Conservation (phyloP, 2,329 filamentous ascomycete genomes). For the Raffaelea ambrosiae region DNA sequence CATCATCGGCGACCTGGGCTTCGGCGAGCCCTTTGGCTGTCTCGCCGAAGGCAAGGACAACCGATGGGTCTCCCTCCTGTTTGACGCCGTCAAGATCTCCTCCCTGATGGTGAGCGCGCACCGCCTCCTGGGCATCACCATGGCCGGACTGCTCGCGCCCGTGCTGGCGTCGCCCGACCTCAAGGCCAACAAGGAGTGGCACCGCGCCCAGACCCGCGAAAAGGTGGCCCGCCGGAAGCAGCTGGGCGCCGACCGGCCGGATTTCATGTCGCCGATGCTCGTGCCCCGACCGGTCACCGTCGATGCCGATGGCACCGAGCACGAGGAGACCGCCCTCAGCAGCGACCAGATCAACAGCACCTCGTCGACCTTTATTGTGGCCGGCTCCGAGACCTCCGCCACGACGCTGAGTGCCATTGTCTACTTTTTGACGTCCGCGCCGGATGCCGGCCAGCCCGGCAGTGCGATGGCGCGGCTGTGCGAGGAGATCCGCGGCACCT, state of each 20-base stretch:
- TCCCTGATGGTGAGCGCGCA: background rate
- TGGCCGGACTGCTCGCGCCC: background rate
- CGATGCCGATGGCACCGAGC: background rate
- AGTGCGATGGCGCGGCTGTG: conserved; percentile 23
- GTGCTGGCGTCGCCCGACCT: background rate
- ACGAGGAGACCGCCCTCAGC: conserved; percentile 1
- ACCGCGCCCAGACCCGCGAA: background rate
- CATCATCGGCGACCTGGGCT: conserved; percentile 32
- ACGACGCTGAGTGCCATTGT: conserved; percentile 31
- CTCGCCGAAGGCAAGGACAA: conserved; percentile 18
- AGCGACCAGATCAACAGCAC: conserved; percentile 2
- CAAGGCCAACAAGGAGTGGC: background rate
- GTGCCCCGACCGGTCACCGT: background rate
- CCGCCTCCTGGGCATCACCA: conserved; percentile 3
- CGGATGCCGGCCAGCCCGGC: conserved; percentile 12
- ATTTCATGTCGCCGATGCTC: conserved; percentile 11
- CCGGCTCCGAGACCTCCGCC: conserved; percentile 43
- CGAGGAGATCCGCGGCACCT: conserved; percentile 30
- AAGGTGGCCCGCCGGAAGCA: conserved; percentile 6
- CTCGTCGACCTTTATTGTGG: conserved; percentile 26
- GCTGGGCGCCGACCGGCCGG: conserved; percentile 3
- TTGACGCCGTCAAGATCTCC: conserved; percentile 15
- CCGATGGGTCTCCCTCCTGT: conserved; percentile 19
- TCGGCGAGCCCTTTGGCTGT: conserved; percentile 32
- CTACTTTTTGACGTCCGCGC: conserved; percentile 31